Evolutionary conservation across 331 rosid species (phyloP), one percentile per base, ranked within the genome.

Genomic region (Dryas integrifolia): DNA sequence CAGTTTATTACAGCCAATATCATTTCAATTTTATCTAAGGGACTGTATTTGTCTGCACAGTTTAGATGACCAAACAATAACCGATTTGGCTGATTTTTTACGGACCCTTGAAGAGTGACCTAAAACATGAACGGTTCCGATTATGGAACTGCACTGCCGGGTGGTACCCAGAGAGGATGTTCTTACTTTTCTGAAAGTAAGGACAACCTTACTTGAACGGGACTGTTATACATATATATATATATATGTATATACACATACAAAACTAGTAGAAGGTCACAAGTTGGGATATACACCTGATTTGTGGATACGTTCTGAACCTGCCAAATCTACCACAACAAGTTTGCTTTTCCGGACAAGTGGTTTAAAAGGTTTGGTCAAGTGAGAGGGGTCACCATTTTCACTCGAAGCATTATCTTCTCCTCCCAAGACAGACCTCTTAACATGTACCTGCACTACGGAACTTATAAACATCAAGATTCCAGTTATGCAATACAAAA

Each of bases 271-370:
- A 72, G 9, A 65, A 43, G 39, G 30, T 44, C 51, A 50, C 55
- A 63, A 67, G 60, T 70, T 64, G 76, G 64, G 69, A 57, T 75
- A 73, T 65, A 43, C 77, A 94, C 98, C 98, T 89, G 98, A 94
- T 83, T 94, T 94, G 47, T 91, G 95, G 72, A 91, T 80, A 62
- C 98, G 97, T 91, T 94, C 98, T 12, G 98, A 94, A 77, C 98
- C 98, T 41, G 98, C 98, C 80, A 94, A 86, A 89, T 94, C 98
- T 76, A 94, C 98, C 79, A 91, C 87, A 70, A 94, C 92, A 52
- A 94, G 85, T 88, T 94, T 94, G 88, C 98, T 94, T 82, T 86
- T 94, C 72, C 98, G 88, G 65, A 94, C 82, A 78, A 94, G 83
- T 76, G 98, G 96, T 76, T 79, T 88, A 69, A 85, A 86, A 69